Evolutionary conservation across 352 stramenopile genomes (phyloP), one percentile per base, ranked within the genome.

Genomic region (Globisporangium paroecandrum): DNA sequence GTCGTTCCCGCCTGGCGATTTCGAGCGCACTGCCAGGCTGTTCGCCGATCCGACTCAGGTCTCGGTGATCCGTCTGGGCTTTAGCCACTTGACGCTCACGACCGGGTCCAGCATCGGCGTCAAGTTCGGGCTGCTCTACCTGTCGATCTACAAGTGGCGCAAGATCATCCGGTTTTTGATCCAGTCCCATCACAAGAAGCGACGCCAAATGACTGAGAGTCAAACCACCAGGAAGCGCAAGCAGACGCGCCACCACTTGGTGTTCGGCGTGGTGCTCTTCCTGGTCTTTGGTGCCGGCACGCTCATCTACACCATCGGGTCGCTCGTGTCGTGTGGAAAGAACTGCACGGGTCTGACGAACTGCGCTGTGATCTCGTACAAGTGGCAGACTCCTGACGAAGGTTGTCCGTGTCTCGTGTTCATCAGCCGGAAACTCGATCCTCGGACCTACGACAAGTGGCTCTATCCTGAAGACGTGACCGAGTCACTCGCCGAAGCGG

Each of bases 71-170:
- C 73, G 77, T 7, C 77, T 77, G 13, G 79, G 71, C 8, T 87
- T 88, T 62, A 71, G 72, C 25, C 79, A 81, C 29, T 29, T 89
- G 32, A 79, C 78, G 57, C 74, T 89, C 64, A 74, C 66, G 24
- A 71, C 75, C 0, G 51, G 49, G 9, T 58, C 65, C n/a, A 70
- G 15, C 46, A 70, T 70, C 27, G 58, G 47, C 36, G 55, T 71
- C 34, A 71, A 71, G 53, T 60, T 57, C 29, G 66, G 66, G 2
- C 46, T 71, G 25, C 60, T 71, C 18, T 71, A 68, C 55, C 43
- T 69, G 29, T 71, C 66, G 51, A 64, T 71, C 60, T 71, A 71
- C 61, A 71, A 71, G 41, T 71, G 66, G 66, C 59, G 61, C 38
- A 71, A 71, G 66, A 71, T 71, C 41, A 68, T 71, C 34, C 53